Conservation (phyloP, 2,329 filamentous ascomycete species). For the Epichloe hybrida region DNA sequence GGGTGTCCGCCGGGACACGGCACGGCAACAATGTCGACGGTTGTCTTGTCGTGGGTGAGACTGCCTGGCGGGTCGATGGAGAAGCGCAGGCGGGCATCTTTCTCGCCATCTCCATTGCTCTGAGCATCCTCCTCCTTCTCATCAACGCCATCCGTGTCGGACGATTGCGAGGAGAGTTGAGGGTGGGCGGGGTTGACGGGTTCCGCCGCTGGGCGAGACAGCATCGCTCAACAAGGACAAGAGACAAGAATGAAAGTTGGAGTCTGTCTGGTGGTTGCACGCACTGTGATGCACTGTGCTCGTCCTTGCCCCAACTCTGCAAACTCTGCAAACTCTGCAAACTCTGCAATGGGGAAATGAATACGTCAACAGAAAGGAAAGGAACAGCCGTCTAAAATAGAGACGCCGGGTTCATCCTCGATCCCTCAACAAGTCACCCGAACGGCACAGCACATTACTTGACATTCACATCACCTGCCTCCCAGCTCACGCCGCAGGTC, state of each 20-base stretch:
- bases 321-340: too few species aligned
- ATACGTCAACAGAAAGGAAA: too few species aligned
- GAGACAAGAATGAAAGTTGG: too few species aligned
- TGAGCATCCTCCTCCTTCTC: neutral
- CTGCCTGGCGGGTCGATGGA: conserved; percentile 22
- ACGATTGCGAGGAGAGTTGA: neutral
- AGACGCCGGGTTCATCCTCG: too few species aligned
- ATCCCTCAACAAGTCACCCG: too few species aligned
- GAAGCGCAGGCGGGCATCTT: conserved; percentile 10
- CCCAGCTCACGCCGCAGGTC: neutral
- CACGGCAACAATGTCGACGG: conserved; percentile 39
- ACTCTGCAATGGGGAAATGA: too few species aligned
- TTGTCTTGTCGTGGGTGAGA: conserved; percentile 35
- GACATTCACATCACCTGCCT: neutral
- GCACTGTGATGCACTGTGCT: too few species aligned
- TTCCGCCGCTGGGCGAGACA: conserved; percentile 4
- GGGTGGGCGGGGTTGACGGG: conserved; percentile 1
- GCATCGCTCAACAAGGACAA: neutral
- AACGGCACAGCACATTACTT: too few species aligned
- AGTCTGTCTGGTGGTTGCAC: too few species aligned
- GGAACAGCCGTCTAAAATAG: too few species aligned
- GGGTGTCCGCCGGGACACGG: conserved; percentile 40
- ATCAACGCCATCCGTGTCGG: neutral
- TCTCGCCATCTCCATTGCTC: neutral
- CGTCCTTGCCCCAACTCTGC: too few species aligned